Conservation (phyloP, 1,284 basidiomycete species). For the Peniophora sp. region DNA sequence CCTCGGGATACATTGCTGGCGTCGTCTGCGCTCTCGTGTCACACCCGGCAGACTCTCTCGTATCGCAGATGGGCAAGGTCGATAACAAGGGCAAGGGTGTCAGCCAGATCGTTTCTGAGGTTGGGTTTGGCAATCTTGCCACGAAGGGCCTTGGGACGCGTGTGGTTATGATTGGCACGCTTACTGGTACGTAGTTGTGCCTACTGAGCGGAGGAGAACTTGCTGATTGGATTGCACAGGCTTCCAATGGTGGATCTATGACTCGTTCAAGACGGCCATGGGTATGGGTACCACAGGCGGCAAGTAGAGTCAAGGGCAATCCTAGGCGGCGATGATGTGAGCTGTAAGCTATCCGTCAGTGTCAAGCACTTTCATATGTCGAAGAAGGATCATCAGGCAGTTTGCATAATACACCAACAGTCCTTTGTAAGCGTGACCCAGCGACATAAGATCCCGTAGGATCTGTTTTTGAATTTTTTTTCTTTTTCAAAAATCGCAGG, state of each 20-base stretch:
- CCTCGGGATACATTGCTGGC: constrained; percentile 78
- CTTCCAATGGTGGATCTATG: constrained; percentile 90
- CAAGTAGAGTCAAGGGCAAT: too few relatives aligned
- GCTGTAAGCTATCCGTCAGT: too few relatives aligned
- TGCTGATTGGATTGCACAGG: constrained; percentile 20
- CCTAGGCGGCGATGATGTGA: too few relatives aligned
- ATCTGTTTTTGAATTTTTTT: too few relatives aligned
- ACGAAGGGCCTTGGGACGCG: constrained; percentile 78
- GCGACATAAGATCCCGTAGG: too few relatives aligned
- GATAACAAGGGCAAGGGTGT: constrained; percentile 70
- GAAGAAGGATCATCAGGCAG: too few relatives aligned
- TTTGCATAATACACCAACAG: too few relatives aligned
- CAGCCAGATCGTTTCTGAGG: constrained; percentile 59
- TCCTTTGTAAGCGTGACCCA: too few relatives aligned
- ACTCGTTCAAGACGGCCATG: constrained; percentile 72
- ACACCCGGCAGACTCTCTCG: constrained; percentile 74
- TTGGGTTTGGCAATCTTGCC: constrained; percentile 50
- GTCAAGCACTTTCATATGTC: too few relatives aligned
- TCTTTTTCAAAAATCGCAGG: too few relatives aligned
- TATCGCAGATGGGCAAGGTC: constrained; percentile 73
- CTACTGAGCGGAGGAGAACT: too few relatives aligned
- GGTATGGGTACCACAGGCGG: constrained; percentile 80
- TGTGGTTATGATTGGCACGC: constrained; percentile 75
- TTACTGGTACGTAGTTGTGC: constrained; percentile 48
- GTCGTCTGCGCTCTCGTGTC: constrained; percentile 78